Evolutionary conservation across 306 rosid species (phyloP).

Genomic region (Clitoria ternatea): DNA sequence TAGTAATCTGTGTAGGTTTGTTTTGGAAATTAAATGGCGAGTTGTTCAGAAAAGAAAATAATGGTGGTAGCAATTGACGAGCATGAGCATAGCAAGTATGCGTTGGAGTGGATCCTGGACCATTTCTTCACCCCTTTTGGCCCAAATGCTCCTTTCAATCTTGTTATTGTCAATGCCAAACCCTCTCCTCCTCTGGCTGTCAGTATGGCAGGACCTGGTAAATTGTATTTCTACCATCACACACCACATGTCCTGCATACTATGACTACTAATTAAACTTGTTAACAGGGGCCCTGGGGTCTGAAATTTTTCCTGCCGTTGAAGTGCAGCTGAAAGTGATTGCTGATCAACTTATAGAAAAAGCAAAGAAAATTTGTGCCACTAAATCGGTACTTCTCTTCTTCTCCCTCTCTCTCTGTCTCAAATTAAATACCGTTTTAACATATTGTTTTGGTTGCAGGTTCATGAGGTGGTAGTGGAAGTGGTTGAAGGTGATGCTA

Average conservation of each 20-base stretch:
- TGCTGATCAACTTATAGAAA: conserved; percentile 31
- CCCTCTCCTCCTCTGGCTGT: conserved; percentile 35
- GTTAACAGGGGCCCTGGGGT: conserved; percentile 20
- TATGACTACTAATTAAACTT: not conserved
- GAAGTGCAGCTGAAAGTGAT: conserved; percentile 37
- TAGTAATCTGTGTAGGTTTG: not conserved
- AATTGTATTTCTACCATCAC: not conserved
- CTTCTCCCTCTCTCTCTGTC: too few species aligned
- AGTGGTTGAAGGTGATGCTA: conserved; percentile 53
- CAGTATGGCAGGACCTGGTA: conserved; percentile 36
- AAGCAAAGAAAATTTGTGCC: conserved; percentile 42
- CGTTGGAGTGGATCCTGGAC: conserved; percentile 47
- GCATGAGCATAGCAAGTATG: conserved; percentile 36
- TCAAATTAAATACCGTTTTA: not conserved
- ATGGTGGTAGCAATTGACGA: conserved; percentile 35
- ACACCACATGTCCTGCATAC: too few species aligned
- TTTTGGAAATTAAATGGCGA: not conserved
- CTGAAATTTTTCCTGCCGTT: conserved; percentile 25
- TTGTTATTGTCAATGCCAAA: conserved; percentile 40
- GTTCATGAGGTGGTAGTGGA: conserved; percentile 33
- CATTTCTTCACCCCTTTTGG: conserved; percentile 36
- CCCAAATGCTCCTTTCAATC: conserved; percentile 36
- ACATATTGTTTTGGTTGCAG: conserved; percentile 14
- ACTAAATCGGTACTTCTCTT: conserved; percentile 35
- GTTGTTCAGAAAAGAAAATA: conserved; percentile 21